A percentile compares a stretch with the other conserved stretches of the same genome.
Conservation (phyloP, 148 eudicot genomes). For the Mesembryanthemum crystallinum region DNA sequence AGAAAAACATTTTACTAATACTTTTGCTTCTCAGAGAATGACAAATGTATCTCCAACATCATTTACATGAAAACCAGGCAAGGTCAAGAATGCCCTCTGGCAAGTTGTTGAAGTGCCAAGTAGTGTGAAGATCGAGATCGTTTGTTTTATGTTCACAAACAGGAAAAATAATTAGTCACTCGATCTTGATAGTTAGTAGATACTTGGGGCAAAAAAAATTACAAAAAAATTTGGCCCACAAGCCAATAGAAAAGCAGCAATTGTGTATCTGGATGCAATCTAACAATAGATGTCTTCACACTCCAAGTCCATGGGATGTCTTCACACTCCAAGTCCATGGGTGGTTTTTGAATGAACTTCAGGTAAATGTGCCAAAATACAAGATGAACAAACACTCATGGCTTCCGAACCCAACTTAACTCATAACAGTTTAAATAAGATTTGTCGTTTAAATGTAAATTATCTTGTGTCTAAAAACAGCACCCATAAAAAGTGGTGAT, state of each 20-base stretch:
- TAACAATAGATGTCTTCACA: background rate
- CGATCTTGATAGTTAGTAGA: too few species aligned
- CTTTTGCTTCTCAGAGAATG: background rate
- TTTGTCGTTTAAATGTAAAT: background rate
- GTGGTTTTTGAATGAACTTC: background rate
- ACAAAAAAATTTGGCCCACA: background rate
- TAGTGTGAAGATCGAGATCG: background rate
- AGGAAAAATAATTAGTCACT: background rate
- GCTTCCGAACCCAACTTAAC: background rate
- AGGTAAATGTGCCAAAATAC: background rate
- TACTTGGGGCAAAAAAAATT: too few species aligned
- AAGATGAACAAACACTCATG: background rate
- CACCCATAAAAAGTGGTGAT: background rate
- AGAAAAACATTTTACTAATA: background rate
- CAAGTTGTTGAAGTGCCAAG: slow-evolving; percentile 10
- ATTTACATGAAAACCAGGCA: background rate
- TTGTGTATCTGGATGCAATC: background rate
- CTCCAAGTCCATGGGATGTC: background rate
- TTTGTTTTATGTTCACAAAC: background rate
- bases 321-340: background rate
- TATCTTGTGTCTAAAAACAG: background rate
- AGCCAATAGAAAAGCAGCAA: slow-evolving; percentile 1
- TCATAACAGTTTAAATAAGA: background rate
- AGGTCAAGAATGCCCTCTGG: background rate
- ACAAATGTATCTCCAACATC: background rate